Evolutionary conservation across 106 monocot genomes (phyloP).

Genomic region (Allium cepa): DNA sequence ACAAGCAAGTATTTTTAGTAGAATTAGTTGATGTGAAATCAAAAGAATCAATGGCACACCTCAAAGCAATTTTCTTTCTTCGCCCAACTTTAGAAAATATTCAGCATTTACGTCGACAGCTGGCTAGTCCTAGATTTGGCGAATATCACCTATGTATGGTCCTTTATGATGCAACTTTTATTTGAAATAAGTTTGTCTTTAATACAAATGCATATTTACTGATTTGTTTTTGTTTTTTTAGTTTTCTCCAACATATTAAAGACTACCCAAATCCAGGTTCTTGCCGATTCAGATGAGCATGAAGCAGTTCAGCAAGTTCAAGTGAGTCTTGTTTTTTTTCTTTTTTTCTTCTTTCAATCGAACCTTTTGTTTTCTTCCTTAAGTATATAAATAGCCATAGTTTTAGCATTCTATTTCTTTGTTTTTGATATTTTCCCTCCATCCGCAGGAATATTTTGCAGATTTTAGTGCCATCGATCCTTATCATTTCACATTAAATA

Average conservation of each 20-base stretch:
- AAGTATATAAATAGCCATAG: background rate
- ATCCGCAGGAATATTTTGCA: constrained; percentile 91
- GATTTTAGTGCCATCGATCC: constrained; percentile 97
- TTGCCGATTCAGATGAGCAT: constrained; percentile 98
- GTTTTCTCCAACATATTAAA: constrained; percentile 99
- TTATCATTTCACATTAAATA: constrained; percentile 86
- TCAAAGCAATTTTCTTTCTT: constrained; percentile 95
- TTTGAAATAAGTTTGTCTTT: background rate
- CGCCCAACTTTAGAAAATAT: constrained; percentile 93
- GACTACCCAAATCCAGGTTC: constrained; percentile 83
- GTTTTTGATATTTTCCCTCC: background rate
- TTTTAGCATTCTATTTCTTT: background rate
- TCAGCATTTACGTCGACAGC: constrained; percentile 76
- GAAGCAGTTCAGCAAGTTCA: constrained; percentile 98
- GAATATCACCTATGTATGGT: constrained; percentile 94
- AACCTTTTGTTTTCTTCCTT: background rate
- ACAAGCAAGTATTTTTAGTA: constrained; percentile 96
- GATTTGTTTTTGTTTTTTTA: constrained; percentile 17
- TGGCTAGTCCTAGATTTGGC: constrained; percentile 81
- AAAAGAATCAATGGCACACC: constrained; percentile 89
- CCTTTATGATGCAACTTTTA: background rate
- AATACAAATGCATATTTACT: background rate
- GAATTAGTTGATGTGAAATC: constrained; percentile 75
- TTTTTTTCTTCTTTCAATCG: background rate
- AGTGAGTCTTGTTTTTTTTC: constrained; percentile 30